Conservation (phyloP, 2,329 filamentous ascomycete species). For the Alternaria incomplexa region DNA sequence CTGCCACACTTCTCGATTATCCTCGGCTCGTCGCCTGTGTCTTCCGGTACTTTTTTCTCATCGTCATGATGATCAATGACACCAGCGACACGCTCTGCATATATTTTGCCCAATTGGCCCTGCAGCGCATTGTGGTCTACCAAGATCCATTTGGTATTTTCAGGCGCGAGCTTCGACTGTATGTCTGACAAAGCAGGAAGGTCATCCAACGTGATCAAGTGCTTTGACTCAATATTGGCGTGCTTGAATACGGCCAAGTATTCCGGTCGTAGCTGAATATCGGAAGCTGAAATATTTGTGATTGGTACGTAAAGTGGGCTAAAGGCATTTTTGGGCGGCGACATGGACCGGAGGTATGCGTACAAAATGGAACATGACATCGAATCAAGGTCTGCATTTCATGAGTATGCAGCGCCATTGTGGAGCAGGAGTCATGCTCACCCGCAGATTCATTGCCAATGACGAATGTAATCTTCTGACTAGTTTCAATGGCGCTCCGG, state of each 20-base stretch:
- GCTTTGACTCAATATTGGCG: conserved; percentile 63
- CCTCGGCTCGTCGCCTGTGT: conserved; percentile 59
- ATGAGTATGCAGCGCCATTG: conserved; percentile 12
- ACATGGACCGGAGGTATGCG: conserved; percentile 73
- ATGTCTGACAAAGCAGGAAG: conserved; percentile 61
- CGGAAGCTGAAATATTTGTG: conserved; percentile 70
- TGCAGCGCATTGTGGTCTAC: conserved; percentile 82
- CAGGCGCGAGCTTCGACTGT: conserved; percentile 54
- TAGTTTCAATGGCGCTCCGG: conserved; percentile 47
- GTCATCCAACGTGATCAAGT: conserved; percentile 71
- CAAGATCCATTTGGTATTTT: conserved; percentile 71
- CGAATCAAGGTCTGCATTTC: conserved; percentile 74
- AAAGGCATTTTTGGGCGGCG: conserved; percentile 54
- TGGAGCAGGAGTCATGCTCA: conserved; percentile 22
- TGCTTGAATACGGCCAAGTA: conserved; percentile 68
- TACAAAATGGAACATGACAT: conserved; percentile 75
- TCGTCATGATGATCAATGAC: conserved; percentile 83
- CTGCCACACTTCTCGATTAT: conserved; percentile 72
- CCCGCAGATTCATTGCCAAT: conserved; percentile 62
- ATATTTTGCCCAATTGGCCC: conserved; percentile 63
- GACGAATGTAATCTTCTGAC: conserved; percentile 55
- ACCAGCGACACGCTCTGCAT: conserved; percentile 62
- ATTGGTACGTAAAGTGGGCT: conserved; percentile 71
- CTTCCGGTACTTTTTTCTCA: conserved; percentile 62
- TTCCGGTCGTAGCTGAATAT: conserved; percentile 75